These are phyloP conservation scores for Rutstroemia sp. DNA, from an alignment of 2,329 filamentous ascomycete species.

Conservation along the genomic window DNA sequence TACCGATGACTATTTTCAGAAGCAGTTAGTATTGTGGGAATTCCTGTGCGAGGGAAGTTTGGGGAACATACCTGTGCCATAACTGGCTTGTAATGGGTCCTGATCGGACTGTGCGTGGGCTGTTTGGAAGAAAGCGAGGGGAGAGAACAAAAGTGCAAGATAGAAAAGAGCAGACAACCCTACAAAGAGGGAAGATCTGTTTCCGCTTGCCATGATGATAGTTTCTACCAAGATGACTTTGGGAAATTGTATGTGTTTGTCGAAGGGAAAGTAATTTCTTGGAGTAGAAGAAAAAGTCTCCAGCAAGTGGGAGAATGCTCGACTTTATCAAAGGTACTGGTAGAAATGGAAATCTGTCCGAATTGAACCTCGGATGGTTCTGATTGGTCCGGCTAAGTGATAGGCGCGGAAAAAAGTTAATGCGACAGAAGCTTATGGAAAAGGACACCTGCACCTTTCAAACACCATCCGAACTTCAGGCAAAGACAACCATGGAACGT, in stretches of 20 bases:
- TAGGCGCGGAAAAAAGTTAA: neutral
- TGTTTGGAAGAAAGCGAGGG: slow-evolving; percentile 74
- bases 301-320: neutral
- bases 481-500: no score
- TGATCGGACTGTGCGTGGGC: slow-evolving; percentile 66
- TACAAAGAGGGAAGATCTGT: slow-evolving; percentile 64
- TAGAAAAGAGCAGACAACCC: slow-evolving; percentile 87
- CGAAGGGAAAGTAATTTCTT: slow-evolving; percentile 5
- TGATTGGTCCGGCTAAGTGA: slow-evolving; percentile 21
- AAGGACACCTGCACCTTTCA: slow-evolving; percentile 7
- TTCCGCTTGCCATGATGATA: slow-evolving; percentile 50
- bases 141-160: slow-evolving; percentile 81
- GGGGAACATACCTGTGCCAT: slow-evolving; percentile 56
- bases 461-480: neutral
- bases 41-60: neutral
- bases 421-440: slow-evolving; percentile 2
- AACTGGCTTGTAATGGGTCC: slow-evolving; percentile 56
- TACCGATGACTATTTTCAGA: slow-evolving; percentile 67
- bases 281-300: neutral
- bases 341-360: slow-evolving; percentile 25
- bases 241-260: neutral
- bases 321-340: slow-evolving; percentile 12
- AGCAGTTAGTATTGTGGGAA: slow-evolving; percentile 11
- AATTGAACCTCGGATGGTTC: slow-evolving; percentile 6
- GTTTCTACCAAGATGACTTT: slow-evolving; percentile 14